These are phyloP conservation scores for Aureobasidium sp. DNA, from an alignment of 2,329 filamentous ascomycete species.

Conservation along the genomic window DNA sequence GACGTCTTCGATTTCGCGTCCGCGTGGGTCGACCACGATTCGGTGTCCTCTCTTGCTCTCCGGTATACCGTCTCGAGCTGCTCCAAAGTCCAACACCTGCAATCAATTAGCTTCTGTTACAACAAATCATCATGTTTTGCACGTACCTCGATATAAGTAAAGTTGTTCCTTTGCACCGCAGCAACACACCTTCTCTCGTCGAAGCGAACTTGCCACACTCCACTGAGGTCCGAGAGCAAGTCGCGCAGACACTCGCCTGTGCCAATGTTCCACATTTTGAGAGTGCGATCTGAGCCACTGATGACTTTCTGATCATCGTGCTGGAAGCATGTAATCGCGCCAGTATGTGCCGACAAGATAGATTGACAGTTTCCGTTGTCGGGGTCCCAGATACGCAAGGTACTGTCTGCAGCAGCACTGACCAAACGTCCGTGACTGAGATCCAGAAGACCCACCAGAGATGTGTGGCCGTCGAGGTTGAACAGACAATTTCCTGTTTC, in stretches of 20 bases:
- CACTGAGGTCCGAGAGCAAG: slow-evolving; percentile 81
- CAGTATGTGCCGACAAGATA: slow-evolving; percentile 85
- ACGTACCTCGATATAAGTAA: slow-evolving; percentile 92
- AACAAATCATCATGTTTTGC: background rate
- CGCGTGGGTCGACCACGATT: slow-evolving; percentile 46
- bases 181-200: slow-evolving; percentile 92
- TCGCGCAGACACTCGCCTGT: slow-evolving; percentile 90
- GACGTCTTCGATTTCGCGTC: slow-evolving; percentile 26
- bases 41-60: slow-evolving; percentile 69
- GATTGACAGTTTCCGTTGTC: slow-evolving; percentile 85
- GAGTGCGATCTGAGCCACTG: slow-evolving; percentile 83
- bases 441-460: slow-evolving; percentile 85
- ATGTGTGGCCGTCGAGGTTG: slow-evolving; percentile 85
- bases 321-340: slow-evolving; percentile 97
- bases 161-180: slow-evolving; percentile 81
- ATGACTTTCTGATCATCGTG: slow-evolving; percentile 96
- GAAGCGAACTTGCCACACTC: slow-evolving; percentile 99
- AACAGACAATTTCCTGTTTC: slow-evolving; percentile 76
- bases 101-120: slow-evolving; percentile 25
- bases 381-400: slow-evolving; percentile 92
- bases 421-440: slow-evolving; percentile 83
- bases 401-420: slow-evolving; percentile 90
- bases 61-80: slow-evolving; percentile 76
- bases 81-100: slow-evolving; percentile 95
- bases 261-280: slow-evolving; percentile 98